These are phyloP conservation scores for Apiospora arundinis DNA, from an alignment of 2,329 filamentous ascomycete genomes.

Conservation along the genomic window DNA sequence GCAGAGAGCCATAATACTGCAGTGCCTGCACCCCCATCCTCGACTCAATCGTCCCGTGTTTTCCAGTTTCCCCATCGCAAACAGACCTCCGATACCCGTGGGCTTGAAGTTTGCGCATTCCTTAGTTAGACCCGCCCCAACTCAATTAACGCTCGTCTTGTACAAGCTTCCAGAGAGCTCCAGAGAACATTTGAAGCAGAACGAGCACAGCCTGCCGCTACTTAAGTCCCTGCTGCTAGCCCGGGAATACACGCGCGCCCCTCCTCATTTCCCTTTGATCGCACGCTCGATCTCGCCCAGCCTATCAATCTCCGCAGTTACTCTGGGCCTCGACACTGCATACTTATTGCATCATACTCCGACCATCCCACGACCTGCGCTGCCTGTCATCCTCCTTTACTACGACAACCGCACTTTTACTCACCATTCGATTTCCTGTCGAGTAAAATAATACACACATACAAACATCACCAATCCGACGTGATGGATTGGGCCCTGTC, in stretches of 20 bases:
- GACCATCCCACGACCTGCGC: neutral
- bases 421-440: neutral
- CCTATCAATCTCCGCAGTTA: constrained; percentile 1
- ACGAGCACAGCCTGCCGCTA: too few relatives aligned
- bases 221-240: neutral
- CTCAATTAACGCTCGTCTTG: neutral
- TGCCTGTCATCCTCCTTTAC: neutral
- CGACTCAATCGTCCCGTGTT: neutral
- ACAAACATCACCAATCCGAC: constrained; percentile 1
- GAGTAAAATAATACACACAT: neutral
- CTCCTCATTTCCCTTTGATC: neutral
- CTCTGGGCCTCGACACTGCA: neutral
- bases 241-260: neutral
- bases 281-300: constrained; percentile 3
- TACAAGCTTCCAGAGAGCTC: neutral
- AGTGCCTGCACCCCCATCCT: neutral
- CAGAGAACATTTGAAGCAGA: too few relatives aligned
- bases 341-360: neutral
- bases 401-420: neutral
- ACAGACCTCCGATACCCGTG: neutral
- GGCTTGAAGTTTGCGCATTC: neutral
- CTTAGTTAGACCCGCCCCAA: neutral
- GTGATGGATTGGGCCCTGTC: constrained; percentile 41
- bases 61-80: neutral
- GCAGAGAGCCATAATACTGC: neutral